A percentile compares a stretch with the other conserved stretches of the same genome.
Conservation (phyloP, 169 alveolate species). For the Plasmodium blacklocki region DNA sequence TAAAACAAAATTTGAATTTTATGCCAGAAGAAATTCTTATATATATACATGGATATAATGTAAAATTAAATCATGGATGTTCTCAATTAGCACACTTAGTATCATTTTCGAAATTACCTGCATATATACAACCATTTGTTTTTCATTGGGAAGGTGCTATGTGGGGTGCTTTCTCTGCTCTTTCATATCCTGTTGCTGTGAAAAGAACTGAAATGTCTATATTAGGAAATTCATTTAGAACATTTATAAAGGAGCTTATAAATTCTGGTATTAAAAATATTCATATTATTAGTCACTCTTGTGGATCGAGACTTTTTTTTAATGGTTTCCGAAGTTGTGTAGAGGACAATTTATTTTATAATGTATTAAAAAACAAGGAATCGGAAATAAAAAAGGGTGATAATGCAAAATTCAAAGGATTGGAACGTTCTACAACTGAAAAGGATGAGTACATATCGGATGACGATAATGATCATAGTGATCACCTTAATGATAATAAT, state of each 20-base stretch:
- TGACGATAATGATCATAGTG: neutral
- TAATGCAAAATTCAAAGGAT: neutral
- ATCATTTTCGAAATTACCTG: constrained; percentile 87
- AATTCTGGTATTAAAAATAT: constrained; percentile 79
- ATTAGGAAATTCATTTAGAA: constrained; percentile 81
- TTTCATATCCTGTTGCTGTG: constrained; percentile 82
- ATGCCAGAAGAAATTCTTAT: constrained; percentile 89
- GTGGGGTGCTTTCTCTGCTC: constrained; percentile 86
- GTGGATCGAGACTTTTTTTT: constrained; percentile 88
- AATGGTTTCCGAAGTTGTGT: constrained; percentile 81
- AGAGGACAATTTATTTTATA: constrained; percentile 44
- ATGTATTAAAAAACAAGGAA: constrained; percentile 44
- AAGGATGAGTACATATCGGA: neutral
- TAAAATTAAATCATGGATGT: constrained; percentile 86
- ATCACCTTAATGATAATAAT: neutral
- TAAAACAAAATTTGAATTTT: constrained; percentile 78
- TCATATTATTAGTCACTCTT: constrained; percentile 86
- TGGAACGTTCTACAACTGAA: neutral
- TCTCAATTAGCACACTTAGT: constrained; percentile 88
- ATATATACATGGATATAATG: constrained; percentile 92
- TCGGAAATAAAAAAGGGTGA: constrained; percentile 1
- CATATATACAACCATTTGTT: constrained; percentile 86
- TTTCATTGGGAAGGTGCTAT: constrained; percentile 88
- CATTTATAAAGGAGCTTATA: constrained; percentile 76
- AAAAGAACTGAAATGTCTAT: constrained; percentile 77